Percentiles rank a stretch among this genome's conserved stretches.
Evolutionary conservation across 495 filamentous ascomycete species (phyloP).

Genomic region (Daldinia loculata): DNA sequence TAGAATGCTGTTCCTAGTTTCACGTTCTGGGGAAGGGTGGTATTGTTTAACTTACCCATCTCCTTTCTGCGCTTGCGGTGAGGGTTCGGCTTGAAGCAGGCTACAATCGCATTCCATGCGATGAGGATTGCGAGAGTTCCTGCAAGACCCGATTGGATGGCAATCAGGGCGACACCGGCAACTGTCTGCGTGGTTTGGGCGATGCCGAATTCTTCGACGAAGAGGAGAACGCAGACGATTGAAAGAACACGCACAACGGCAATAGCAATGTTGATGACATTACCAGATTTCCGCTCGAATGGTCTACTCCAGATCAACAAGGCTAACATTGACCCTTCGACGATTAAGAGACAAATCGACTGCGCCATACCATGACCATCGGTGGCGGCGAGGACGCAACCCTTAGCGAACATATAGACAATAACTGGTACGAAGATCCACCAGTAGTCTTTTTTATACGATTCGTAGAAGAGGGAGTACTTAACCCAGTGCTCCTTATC

Average conservation of each 20-base stretch:
- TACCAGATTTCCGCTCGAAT: slow-evolving; percentile 83
- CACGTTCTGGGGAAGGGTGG: not conserved
- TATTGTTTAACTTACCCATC: slow-evolving; percentile 67
- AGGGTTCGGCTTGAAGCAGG: slow-evolving; percentile 86
- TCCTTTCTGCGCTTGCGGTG: slow-evolving; percentile 86
- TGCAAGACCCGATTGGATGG: slow-evolving; percentile 84
- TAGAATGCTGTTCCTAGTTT: slow-evolving; percentile 30
- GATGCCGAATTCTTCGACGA: slow-evolving; percentile 92
- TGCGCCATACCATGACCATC: slow-evolving; percentile 89
- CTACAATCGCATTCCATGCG: slow-evolving; percentile 84
- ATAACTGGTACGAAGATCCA: slow-evolving; percentile 95
- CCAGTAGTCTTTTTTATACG: slow-evolving; percentile 92
- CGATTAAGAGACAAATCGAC: slow-evolving; percentile 76
- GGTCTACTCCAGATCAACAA: slow-evolving; percentile 86
- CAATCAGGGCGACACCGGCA: slow-evolving; percentile 86
- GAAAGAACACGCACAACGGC: slow-evolving; percentile 94
- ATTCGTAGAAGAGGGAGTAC: slow-evolving; percentile 97
- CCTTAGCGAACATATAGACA: slow-evolving; percentile 91
- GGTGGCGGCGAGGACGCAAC: slow-evolving; percentile 83
- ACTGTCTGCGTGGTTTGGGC: slow-evolving; percentile 95
- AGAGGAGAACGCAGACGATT: slow-evolving; percentile 87
- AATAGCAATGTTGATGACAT: slow-evolving; percentile 93
- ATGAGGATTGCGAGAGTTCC: slow-evolving; percentile 88
- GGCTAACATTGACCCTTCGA: slow-evolving; percentile 75
- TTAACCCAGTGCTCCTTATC: slow-evolving; percentile 92